Percentiles rank a stretch among this genome's conserved stretches.
Evolutionary conservation across 148 eudicot species (phyloP).

Genomic region (Arctostaphylos glauca): DNA sequence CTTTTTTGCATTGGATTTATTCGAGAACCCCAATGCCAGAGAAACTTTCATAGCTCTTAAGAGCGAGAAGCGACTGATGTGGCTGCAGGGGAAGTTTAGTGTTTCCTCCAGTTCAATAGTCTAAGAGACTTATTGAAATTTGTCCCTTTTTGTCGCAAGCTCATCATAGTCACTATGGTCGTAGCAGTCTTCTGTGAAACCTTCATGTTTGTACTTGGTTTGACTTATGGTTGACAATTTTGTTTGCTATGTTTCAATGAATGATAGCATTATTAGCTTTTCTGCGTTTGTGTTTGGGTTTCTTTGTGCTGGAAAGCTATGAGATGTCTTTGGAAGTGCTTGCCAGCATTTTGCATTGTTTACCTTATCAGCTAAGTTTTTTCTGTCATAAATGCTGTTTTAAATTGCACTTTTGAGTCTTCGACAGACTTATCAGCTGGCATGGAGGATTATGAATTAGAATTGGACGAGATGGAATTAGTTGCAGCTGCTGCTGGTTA

Average conservation of each 20-base stretch:
- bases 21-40: conserved; percentile 53
- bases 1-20: conserved; percentile 63
- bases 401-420: conserved; percentile 14
- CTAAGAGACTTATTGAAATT: conserved; percentile 14
- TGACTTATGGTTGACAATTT: not conserved
- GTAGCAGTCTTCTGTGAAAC: conserved; percentile 3
- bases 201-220: conserved; percentile 12
- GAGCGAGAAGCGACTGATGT: conserved; percentile 45
- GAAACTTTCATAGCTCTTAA: conserved; percentile 64
- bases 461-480: conserved; percentile 73
- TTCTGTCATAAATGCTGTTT: conserved; percentile 16
- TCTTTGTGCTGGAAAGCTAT: conserved; percentile 14
- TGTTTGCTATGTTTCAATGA: conserved; percentile 8
- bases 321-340: conserved; percentile 5
- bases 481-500: conserved; percentile 82
- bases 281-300: not conserved
- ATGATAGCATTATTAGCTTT: not conserved
- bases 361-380: not conserved
- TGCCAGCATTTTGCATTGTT: not conserved
- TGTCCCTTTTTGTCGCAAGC: not conserved
- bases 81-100: conserved; percentile 67
- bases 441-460: conserved; percentile 67
- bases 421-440: conserved; percentile 31
- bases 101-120: conserved; percentile 28
- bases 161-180: not conserved